These are phyloP conservation scores for Candida silvatica DNA, from an alignment of 805 yeast genomes.

Conservation along the genomic window DNA sequence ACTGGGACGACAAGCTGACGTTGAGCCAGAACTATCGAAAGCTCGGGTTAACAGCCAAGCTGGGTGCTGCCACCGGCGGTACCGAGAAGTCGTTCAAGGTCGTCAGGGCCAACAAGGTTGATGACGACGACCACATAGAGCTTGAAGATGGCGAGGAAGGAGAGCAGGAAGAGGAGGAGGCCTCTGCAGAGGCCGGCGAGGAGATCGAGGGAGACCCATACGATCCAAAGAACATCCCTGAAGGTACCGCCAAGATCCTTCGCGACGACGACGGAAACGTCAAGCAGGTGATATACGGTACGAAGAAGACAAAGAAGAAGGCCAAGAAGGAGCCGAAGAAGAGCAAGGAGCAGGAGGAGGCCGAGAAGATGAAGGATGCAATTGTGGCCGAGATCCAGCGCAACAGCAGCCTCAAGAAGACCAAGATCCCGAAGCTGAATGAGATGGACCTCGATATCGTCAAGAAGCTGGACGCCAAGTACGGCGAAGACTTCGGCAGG, in stretches of 20 bases:
- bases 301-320: slow-evolving; percentile 26
- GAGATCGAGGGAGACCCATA: slow-evolving; percentile 28
- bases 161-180: slow-evolving; percentile 28
- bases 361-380: slow-evolving; percentile 21
- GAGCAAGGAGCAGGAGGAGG: slow-evolving; percentile 15
- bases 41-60: slow-evolving; percentile 64
- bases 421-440: slow-evolving; percentile 40
- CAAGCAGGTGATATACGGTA: slow-evolving; percentile 60
- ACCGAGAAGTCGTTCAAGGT: slow-evolving; percentile 47
- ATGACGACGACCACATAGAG: slow-evolving; percentile 19
- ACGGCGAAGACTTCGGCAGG: slow-evolving; percentile 81
- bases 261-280: slow-evolving; percentile 67
- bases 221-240: slow-evolving; percentile 56
- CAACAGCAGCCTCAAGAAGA: slow-evolving; percentile 46
- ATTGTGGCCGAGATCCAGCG: slow-evolving; percentile 63
- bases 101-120: slow-evolving; percentile 17
- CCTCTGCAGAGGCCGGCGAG: slow-evolving; percentile 22
- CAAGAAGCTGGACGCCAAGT: slow-evolving; percentile 50
- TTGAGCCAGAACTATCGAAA: slow-evolving; percentile 78
- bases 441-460: slow-evolving; percentile 76
- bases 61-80: slow-evolving; percentile 75
- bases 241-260: slow-evolving; percentile 70
- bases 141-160: slow-evolving; percentile 18
- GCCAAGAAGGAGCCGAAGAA: slow-evolving; percentile 1
- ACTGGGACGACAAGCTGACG: slow-evolving; percentile 84